A percentile compares a stretch with the other conserved stretches of the same genome.
Conservation (phyloP, 169 alveolate genomes). For the Plasmodium sp. region DNA sequence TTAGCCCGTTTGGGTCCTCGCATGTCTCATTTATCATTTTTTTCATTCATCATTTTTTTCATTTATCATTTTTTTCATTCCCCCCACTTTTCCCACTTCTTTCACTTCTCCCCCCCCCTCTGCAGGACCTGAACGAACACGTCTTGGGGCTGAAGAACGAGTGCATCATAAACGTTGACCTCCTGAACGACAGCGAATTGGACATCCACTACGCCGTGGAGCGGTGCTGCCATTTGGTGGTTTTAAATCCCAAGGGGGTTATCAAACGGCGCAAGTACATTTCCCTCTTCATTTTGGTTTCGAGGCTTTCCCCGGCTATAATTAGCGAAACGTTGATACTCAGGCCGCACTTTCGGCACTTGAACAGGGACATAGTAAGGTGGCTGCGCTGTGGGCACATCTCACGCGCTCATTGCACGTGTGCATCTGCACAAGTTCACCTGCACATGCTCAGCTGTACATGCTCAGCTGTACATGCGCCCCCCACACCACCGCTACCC, state of each 20-base stretch:
- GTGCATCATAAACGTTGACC: conserved; percentile 68
- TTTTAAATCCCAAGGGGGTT: conserved; percentile 69
- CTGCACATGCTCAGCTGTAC: background rate
- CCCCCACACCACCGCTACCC: background rate
- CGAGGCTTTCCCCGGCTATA: conserved; percentile 42
- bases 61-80: background rate
- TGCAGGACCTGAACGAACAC: conserved; percentile 39
- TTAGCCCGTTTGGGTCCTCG: background rate
- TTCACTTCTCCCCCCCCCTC: background rate
- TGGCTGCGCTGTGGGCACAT: background rate
- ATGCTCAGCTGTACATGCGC: conserved; percentile 1
- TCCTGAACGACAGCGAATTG: conserved; percentile 68
- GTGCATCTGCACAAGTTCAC: background rate
- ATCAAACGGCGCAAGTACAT: conserved; percentile 46
- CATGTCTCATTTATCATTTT: background rate
- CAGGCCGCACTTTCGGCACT: conserved; percentile 46
- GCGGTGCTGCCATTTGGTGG: conserved; percentile 23
- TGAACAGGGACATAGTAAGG: conserved; percentile 70
- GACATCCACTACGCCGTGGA: conserved; percentile 65
- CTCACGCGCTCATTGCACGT: background rate
- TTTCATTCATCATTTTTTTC: background rate
- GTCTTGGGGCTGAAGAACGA: conserved; percentile 50
- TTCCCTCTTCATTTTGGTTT: conserved; percentile 52
- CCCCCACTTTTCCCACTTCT: too few relatives aligned
- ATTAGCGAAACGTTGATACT: conserved; percentile 51